Evolutionary conservation across 495 filamentous ascomycete genomes (phyloP).

Genomic region (Pyrenula aspistea): DNA sequence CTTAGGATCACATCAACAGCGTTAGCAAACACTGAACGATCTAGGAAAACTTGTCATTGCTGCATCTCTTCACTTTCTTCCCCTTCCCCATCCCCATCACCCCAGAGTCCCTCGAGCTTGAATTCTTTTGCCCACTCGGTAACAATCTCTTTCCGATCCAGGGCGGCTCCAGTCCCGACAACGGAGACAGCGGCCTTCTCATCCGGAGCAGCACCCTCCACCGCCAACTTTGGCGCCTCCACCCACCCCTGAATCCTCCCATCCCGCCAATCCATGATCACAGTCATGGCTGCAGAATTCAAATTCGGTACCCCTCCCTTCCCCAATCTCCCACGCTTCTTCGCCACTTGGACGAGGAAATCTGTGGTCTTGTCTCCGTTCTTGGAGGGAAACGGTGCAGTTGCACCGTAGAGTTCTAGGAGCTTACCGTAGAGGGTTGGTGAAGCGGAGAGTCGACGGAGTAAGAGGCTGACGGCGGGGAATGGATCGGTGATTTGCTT

Average conservation of each 20-base stretch:
- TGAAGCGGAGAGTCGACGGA: constrained; percentile 63
- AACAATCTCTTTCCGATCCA: constrained; percentile 76
- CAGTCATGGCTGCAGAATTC: constrained; percentile 74
- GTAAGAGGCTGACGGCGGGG: constrained; percentile 68
- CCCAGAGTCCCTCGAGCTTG: constrained; percentile 90
- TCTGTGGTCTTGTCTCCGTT: constrained; percentile 72
- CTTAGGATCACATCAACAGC: too few species aligned
- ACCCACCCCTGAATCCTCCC: constrained; percentile 91
- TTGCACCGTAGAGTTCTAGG: constrained; percentile 68
- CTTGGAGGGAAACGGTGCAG: constrained; percentile 53
- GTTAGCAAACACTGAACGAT: neutral
- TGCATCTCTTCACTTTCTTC: constrained; percentile 17
- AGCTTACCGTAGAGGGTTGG: constrained; percentile 63
- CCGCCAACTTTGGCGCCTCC: constrained; percentile 52
- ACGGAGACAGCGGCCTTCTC: constrained; percentile 12
- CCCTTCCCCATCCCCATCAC: constrained; percentile 41
- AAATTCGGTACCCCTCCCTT: constrained; percentile 87
- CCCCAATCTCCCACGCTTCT: constrained; percentile 81
- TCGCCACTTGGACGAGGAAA: constrained; percentile 86
- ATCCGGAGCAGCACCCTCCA: constrained; percentile 27
- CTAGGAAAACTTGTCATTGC: neutral
- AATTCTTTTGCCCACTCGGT: constrained; percentile 93
- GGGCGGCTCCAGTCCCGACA: constrained; percentile 17
- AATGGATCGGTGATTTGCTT: constrained; percentile 89
- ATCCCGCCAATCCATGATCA: constrained; percentile 92